These are phyloP conservation scores for Hypoxylon sp. DNA, from an alignment of 2,329 filamentous ascomycete genomes.

Conservation along the genomic window DNA sequence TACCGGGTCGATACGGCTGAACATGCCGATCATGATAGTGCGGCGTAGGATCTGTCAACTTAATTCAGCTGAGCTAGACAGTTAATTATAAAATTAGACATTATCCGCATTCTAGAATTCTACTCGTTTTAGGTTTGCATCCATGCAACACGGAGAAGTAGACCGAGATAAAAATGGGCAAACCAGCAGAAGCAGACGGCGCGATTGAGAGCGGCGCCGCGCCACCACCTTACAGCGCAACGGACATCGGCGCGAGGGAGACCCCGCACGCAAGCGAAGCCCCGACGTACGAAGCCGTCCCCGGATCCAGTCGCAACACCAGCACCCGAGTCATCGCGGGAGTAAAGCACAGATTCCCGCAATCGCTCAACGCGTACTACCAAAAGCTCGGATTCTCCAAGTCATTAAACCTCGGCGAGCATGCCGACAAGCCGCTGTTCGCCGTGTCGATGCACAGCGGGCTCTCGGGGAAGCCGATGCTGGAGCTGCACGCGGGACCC, in stretches of 20 bases:
- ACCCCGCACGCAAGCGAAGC: neutral
- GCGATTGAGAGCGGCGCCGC: neutral
- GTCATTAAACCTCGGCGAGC: conserved; percentile 36
- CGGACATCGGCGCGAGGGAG: conserved; percentile 1
- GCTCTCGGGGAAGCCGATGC: conserved; percentile 28
- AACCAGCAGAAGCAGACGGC: conserved; percentile 14
- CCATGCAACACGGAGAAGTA: too few relatives aligned
- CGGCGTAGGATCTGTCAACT: neutral
- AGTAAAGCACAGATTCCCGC: conserved; percentile 30
- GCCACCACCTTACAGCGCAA: conserved; percentile 22
- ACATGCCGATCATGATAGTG: conserved; percentile 2
- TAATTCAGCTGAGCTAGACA: too few relatives aligned
- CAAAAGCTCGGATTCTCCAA: conserved; percentile 15
- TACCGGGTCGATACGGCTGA: too few relatives aligned
- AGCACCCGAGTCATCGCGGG: conserved; percentile 5
- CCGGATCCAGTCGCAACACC: conserved; percentile 1
- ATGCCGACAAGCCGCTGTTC: conserved; percentile 33
- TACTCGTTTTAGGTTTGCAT: too few relatives aligned
- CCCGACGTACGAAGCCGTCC: conserved; percentile 19
- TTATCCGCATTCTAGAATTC: too few relatives aligned
- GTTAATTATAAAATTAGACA: too few relatives aligned
- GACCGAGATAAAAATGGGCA: conserved; percentile 15
- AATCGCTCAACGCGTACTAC: conserved; percentile 36
- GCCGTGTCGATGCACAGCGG: conserved; percentile 32
- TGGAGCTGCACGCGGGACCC: conserved; percentile 35